Base-by-base conservation (phyloP, 768 basidiomycete genomes). In the Boletus sensibilis region DNA sequence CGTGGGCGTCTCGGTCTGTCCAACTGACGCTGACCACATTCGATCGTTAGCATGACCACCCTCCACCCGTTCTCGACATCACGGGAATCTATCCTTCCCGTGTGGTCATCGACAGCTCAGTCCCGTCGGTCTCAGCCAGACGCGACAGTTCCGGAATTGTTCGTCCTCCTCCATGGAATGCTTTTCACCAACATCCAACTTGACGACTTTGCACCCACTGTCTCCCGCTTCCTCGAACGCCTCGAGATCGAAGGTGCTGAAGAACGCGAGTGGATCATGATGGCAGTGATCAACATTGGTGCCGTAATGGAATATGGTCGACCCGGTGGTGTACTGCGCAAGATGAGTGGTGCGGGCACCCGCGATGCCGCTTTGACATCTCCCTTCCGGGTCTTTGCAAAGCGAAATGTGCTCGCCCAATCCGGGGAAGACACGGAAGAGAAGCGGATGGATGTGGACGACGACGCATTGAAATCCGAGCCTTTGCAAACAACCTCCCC, bases 191-290 rank as follows among this genome's bases (percentile, higher is more conserved):
- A 90, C 60, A 93, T 97, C 60, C 83, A 94, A 60, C 84, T 99
- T 27, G 97, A 99, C 70, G 90, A 94, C 68, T 98, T 98, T 68
- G 74, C 82, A 41, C 79, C 86, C 13, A 87, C 87, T 0, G 82
- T 94, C 25, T 88, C 87, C 1, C 87, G 93, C 20, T 90, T 95
- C 68, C 79, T 94, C 51, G 94, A 96, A 70, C 87, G 91, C 39
- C 81, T 96, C 3, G 80, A 86, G 50, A 87, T 94, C 55, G 92
- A 95, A 58, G 85, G 83, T 11, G 87, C 84, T 0, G 83, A 90
- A 61, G 88, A 87, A 67, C 84, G 87, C 29, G 92, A 96, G 54
- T 99, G 97, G 97, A 87, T 92, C 63, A 94, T 95, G 89, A 96
- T 98, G 92, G 96, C 85, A 0, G 76, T 89, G 44, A 78, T 92